phyloP scores from a whole-genome alignment of 2,329 filamentous ascomycete genomes.

The Macrophomina pseudophaseolina region DNA sequence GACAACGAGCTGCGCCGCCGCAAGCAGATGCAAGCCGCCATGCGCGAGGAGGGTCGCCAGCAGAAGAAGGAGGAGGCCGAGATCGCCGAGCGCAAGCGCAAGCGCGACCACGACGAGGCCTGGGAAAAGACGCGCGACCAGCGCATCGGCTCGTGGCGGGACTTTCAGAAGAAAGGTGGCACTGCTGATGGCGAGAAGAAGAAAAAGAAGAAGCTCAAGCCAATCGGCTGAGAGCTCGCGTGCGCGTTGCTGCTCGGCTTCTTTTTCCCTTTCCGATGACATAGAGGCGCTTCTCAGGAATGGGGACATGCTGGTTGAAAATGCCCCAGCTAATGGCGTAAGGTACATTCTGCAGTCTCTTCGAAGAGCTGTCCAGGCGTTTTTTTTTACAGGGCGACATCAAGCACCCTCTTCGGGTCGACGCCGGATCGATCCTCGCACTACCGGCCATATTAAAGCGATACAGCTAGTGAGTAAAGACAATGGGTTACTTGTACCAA shows the following conservation, averaged over 20 bases:
- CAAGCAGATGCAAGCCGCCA: slow-evolving; percentile 86
- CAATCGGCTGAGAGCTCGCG: slow-evolving; percentile 49
- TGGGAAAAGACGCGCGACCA: slow-evolving; percentile 94
- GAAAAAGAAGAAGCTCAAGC: slow-evolving; percentile 61
- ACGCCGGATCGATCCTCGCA: neutral
- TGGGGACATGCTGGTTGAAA: neutral
- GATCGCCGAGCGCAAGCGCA: slow-evolving; percentile 64
- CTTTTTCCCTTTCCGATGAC: neutral
- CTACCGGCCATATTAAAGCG: neutral
- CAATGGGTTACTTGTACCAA: slow-evolving; percentile 4
- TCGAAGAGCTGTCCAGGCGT: slow-evolving; percentile 9
- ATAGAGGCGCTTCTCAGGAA: neutral
- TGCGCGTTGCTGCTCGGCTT: neutral
- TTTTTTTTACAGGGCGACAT: slow-evolving; percentile 9
- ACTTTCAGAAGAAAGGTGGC: slow-evolving; percentile 67
- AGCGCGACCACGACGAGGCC: slow-evolving; percentile 87
- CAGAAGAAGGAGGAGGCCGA: slow-evolving; percentile 87
- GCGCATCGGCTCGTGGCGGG: slow-evolving; percentile 91
- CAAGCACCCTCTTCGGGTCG: neutral
- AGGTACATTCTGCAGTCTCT: slow-evolving; percentile 15
- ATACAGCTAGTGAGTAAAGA: slow-evolving; percentile 24
- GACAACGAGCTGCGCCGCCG: slow-evolving; percentile 88
- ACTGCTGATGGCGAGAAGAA: slow-evolving; percentile 45
- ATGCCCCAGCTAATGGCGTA: slow-evolving; percentile 13
- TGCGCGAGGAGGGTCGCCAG: slow-evolving; percentile 94